These are phyloP conservation scores for Pascua guehoae DNA, from an alignment of 1,284 basidiomycete genomes.

Conservation along the genomic window DNA sequence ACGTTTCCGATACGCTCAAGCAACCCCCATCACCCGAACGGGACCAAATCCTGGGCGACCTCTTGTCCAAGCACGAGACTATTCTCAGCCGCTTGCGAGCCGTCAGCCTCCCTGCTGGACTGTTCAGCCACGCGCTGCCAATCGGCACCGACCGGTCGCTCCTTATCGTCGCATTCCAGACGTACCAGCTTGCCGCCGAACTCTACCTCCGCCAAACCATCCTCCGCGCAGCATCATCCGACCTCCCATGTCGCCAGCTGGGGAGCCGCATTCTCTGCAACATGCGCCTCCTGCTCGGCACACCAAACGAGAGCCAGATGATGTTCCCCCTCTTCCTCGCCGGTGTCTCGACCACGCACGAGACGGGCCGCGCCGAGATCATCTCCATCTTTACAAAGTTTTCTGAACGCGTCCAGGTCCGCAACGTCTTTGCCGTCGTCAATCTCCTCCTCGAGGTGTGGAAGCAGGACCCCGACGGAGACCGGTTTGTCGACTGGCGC, in stretches of 20 bases:
- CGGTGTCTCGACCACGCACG: slow-evolving; percentile 27
- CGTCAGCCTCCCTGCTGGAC: slow-evolving; percentile 7
- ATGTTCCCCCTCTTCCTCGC: slow-evolving; percentile 38
- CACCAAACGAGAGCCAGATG: slow-evolving; percentile 34
- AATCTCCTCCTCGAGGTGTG: slow-evolving; percentile 29
- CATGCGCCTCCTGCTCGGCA: slow-evolving; percentile 29
- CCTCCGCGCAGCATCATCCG: slow-evolving; percentile 20
- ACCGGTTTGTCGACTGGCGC: slow-evolving; percentile 29
- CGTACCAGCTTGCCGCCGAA: slow-evolving; percentile 31
- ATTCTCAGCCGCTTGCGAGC: slow-evolving; percentile 7
- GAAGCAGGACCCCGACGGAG: slow-evolving; percentile 28
- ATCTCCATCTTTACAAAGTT: slow-evolving; percentile 26
- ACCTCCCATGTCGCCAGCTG: slow-evolving; percentile 29
- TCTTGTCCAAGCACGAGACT: slow-evolving; percentile 9
- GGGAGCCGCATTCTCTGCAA: slow-evolving; percentile 26
- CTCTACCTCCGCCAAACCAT: slow-evolving; percentile 34
- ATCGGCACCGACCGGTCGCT: slow-evolving; percentile 18
- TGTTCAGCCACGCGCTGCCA: slow-evolving; percentile 15
- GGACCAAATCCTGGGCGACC: slow-evolving; percentile 3
- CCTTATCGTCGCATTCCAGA: slow-evolving; percentile 29
- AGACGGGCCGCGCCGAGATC: slow-evolving; percentile 21
- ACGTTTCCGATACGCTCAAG: slow-evolving; percentile 11
- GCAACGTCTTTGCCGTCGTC: slow-evolving; percentile 29
- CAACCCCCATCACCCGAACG: slow-evolving; percentile 4
- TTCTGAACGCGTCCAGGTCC: slow-evolving; percentile 23